These are phyloP conservation scores for Hypomontagnella submonticulosa DNA, from an alignment of 495 filamentous ascomycete genomes.

Conservation along the genomic window DNA sequence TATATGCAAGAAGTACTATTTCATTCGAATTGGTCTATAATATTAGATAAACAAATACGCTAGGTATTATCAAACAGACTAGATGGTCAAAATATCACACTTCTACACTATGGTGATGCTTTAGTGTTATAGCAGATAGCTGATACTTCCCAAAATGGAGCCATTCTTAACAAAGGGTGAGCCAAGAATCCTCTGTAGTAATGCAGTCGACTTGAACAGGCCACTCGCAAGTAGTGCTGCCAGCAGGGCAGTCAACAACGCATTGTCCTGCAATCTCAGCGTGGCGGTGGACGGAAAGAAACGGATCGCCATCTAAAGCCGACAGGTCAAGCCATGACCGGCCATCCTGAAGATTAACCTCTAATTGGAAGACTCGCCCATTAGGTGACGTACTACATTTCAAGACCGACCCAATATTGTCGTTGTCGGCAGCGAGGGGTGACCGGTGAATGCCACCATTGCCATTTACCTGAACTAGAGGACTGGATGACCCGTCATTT, in stretches of 20 bases:
- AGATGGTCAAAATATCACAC: not conserved
- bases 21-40: too few species aligned
- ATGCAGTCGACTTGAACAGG: constrained; percentile 29
- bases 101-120: not conserved
- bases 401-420: constrained; percentile 33
- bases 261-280: constrained; percentile 36
- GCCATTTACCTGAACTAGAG: not conserved
- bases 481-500: constrained; percentile 35
- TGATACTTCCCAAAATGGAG: not conserved
- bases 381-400: constrained; percentile 19
- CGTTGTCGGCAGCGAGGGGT: constrained; percentile 25
- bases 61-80: too few species aligned
- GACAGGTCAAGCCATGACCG: constrained; percentile 37
- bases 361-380: constrained; percentile 30
- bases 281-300: constrained; percentile 20
- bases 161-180: constrained; percentile 18
- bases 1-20: too few species aligned
- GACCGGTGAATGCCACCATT: constrained; percentile 18
- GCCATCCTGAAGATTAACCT: constrained; percentile 26
- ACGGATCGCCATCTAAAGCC: constrained; percentile 33
- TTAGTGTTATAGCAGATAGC: too few species aligned
- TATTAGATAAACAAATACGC: too few species aligned
- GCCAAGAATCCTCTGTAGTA: constrained; percentile 10
- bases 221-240: constrained; percentile 14
- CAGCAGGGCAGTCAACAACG: constrained; percentile 23